Conservation (phyloP, 148 eudicot species). For the Rhododendron williamsianum region DNA sequence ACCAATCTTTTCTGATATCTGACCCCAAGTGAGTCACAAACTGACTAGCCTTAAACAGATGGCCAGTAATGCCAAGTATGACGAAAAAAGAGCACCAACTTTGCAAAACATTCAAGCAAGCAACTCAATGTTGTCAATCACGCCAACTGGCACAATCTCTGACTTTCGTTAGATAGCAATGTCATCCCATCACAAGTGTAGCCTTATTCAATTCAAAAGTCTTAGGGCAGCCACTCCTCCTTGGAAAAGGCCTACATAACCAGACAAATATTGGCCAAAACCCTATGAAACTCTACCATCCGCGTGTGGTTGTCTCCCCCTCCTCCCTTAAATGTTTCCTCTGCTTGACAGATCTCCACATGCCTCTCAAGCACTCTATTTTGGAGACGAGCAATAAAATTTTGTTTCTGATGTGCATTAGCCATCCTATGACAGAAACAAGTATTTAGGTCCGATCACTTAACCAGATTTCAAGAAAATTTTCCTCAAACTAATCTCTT, state of each 20-base stretch:
- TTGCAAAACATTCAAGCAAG: neutral
- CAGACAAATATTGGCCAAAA: neutral
- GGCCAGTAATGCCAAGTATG: neutral
- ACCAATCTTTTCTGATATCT: neutral
- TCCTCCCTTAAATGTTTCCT: neutral
- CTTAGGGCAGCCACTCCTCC: neutral
- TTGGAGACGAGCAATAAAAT: neutral
- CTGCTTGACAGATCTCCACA: neutral
- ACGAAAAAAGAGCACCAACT: neutral
- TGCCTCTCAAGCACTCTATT: neutral
- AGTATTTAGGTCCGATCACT: neutral
- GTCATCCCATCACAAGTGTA: neutral
- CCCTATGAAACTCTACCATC: neutral
- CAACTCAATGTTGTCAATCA: neutral
- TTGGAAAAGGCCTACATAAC: neutral
- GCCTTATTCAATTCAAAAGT: neutral
- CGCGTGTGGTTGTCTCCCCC: neutral
- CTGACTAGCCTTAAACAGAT: neutral
- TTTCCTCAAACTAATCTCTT: neutral
- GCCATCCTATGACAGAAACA: neutral
- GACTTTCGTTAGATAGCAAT: neutral
- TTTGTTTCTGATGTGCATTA: neutral
- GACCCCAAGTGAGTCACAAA: neutral
- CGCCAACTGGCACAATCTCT: neutral
- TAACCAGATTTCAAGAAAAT: neutral